Base-by-base conservation (phyloP, 1,139 yeast genomes). In the Arxiozyma telluris region DNA sequence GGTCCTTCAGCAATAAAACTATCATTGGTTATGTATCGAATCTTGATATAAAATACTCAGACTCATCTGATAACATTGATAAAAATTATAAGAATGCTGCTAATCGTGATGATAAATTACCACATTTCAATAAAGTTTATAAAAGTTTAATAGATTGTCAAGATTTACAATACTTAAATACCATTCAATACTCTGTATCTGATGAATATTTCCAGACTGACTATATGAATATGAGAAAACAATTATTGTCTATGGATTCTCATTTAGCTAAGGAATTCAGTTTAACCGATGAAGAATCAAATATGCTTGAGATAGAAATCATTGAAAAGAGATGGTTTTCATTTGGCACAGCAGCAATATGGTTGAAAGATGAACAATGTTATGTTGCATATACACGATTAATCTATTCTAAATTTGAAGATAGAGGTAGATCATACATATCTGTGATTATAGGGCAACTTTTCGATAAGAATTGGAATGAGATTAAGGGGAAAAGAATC, bases 381-480 rank as follows among this genome's bases (percentile, higher is more conserved):
- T 59, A 54, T 48, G 52, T 62, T 20, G 58, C 59, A 6, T 58
- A 51, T 43, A 55, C 59, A 2, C 53, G 64, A 41, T 22, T 60
- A 11, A 47, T 61, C 8, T 57, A 61, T 47, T 53, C 63, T 1
- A 45, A 46, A 9, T n/a, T 20, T 1, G 56, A 54, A 12, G 34
- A 44, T 15, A 57, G 54, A 48, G 53, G 47, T 17, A 21, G 49
- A 18, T 55, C 62, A 1, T 53, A 53, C 34, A 45, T 59, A 30
- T 59, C 63, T 0, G 44, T 60, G 18, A 52, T 61, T 7, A 54
- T 59, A 30, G 62, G 56, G 4, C 63, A 62, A 44, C 58, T 61
- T 0, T 62, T 56, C 51, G 64, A 61, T 50, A 58, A 46, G 41
- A 52, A 61, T 47, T 62, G 64, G 65, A 59, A 57, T 41, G 59